A percentile compares a stretch with the other conserved stretches of the same genome.
These are phyloP conservation scores for Aegilops umbellulata DNA, from an alignment of 176 grass and related monocot species.

Conservation along the genomic window DNA sequence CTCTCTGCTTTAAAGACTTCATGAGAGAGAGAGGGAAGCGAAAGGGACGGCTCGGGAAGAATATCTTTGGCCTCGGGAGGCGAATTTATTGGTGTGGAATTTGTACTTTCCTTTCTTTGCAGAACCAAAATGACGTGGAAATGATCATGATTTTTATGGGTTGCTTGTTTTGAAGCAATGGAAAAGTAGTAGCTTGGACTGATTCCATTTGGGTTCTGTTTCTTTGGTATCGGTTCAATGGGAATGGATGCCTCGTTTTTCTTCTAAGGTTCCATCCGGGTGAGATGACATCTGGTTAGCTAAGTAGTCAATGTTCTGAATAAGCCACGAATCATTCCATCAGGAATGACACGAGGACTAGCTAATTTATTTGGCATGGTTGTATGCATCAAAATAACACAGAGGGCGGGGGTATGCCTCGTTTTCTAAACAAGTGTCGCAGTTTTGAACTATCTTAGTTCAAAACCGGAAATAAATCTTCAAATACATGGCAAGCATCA, in stretches of 20 bases:
- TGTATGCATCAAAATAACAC: too few relatives aligned
- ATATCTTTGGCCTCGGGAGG: background rate
- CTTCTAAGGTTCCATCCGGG: background rate
- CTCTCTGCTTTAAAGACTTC: background rate
- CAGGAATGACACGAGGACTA: too few relatives aligned
- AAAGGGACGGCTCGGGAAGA: background rate
- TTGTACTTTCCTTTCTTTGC: background rate
- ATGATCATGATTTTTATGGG: too few relatives aligned
- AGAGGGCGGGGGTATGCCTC: too few relatives aligned
- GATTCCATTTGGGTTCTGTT: background rate
- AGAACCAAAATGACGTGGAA: slow-evolving; percentile 1
- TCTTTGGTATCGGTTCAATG: background rate
- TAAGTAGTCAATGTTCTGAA: too few relatives aligned
- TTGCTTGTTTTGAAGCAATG: background rate
- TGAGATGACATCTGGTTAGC: background rate
- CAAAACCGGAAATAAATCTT: too few relatives aligned
- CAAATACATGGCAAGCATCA: too few relatives aligned
- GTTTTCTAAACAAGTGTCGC: too few relatives aligned
- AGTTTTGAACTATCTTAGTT: too few relatives aligned
- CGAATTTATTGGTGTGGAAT: background rate
- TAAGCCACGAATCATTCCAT: too few relatives aligned
- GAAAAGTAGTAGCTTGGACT: background rate
- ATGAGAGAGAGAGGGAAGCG: background rate
- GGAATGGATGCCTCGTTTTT: background rate
- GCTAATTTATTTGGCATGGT: too few relatives aligned